Evolutionary conservation across 2,329 filamentous ascomycete species (phyloP).

Genomic region (Pseudohalonectria lignicola): DNA sequence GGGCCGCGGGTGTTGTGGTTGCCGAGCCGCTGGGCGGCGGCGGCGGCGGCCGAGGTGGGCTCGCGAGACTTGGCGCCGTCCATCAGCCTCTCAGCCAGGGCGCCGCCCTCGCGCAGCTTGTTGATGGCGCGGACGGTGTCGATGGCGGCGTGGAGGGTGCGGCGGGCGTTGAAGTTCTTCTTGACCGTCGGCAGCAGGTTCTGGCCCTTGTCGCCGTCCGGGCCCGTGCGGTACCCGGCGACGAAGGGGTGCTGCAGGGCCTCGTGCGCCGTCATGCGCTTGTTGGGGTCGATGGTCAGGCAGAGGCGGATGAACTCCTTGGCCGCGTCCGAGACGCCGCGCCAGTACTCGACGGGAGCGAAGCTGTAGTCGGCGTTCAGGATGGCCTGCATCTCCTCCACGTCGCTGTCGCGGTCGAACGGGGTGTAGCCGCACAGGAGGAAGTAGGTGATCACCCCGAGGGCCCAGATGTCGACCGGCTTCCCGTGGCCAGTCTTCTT

Average conservation of each 20-base stretch:
- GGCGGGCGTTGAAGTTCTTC: slow-evolving; percentile 64
- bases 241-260: slow-evolving; percentile 58
- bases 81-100: slow-evolving; percentile 34
- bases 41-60: slow-evolving; percentile 17
- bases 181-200: slow-evolving; percentile 59
- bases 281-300: slow-evolving; percentile 77
- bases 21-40: slow-evolving; percentile 6
- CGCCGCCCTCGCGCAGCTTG: slow-evolving; percentile 50
- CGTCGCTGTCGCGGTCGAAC: slow-evolving; percentile 92
- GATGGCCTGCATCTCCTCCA: slow-evolving; percentile 99
- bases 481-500: slow-evolving; percentile 98
- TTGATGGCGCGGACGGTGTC: slow-evolving; percentile 63
- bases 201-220: slow-evolving; percentile 39
- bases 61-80: slow-evolving; percentile 45
- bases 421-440: slow-evolving; percentile 95
- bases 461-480: slow-evolving; percentile 95
- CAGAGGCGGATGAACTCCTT: slow-evolving; percentile 90
- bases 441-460: slow-evolving; percentile 98
- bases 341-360: slow-evolving; percentile 92
- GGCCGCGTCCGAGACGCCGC: slow-evolving; percentile 73
- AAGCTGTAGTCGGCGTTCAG: slow-evolving; percentile 94
- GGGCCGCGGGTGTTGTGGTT: slow-evolving; percentile 1
- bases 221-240: slow-evolving; percentile 34
- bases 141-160: slow-evolving; percentile 59
- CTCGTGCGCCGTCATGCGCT: slow-evolving; percentile 85